These are phyloP conservation scores for Maudiozyma turicensis DNA, from an alignment of 805 yeast species.

Conservation along the genomic window DNA sequence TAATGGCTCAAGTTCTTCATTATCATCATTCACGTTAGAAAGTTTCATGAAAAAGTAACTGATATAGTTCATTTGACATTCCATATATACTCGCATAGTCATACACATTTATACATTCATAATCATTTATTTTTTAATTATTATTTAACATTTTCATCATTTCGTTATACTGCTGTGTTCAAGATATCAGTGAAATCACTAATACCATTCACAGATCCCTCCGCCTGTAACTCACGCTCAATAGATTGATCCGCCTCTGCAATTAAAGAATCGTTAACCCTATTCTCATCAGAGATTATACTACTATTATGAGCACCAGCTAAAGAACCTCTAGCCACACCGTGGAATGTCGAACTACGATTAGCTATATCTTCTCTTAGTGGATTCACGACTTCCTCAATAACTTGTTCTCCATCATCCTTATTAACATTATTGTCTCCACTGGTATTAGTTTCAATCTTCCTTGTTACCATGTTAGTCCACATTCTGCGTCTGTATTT, in stretches of 20 bases:
- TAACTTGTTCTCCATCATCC: conserved; percentile 1
- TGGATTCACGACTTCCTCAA: conserved; percentile 16
- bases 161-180: background rate
- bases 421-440: background rate
- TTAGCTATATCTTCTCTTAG: conserved; percentile 8
- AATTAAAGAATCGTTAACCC: background rate
- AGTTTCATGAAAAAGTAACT: conserved; percentile 36
- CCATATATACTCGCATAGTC: background rate
- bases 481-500: conserved; percentile 57
- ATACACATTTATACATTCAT: background rate
- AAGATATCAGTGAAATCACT: conserved; percentile 1
- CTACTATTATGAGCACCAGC: conserved; percentile 9
- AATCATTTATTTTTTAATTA: background rate
- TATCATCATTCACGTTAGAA: conserved; percentile 36
- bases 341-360: conserved; percentile 7
- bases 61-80: no score
- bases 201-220: conserved; percentile 2
- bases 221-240: background rate
- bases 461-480: conserved; percentile 36
- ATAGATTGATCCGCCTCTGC: background rate
- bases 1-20: conserved; percentile 21
- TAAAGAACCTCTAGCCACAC: conserved; percentile 20
- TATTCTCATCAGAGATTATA: background rate
- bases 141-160: no score
- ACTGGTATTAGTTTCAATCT: conserved; percentile 1